Conservation (phyloP, 768 basidiomycete genomes). For the Trametes cinnabarina region DNA sequence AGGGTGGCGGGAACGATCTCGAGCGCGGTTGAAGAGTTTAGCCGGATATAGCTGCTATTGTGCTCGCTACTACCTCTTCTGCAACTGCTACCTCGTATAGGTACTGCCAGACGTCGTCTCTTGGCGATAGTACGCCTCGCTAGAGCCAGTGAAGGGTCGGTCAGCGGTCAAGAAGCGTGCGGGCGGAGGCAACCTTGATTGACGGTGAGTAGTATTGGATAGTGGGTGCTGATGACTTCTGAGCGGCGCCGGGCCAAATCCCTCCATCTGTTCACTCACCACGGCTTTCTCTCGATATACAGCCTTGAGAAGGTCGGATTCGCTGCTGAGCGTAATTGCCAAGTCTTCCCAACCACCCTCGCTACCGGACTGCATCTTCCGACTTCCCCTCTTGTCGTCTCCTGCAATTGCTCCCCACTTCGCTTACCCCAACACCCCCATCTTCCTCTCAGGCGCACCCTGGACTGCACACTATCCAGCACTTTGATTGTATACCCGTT, state of each 20-base stretch:
- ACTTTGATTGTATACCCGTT: not conserved
- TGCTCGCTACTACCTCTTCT: no score
- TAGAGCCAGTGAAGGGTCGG: not conserved
- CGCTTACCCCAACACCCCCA: not conserved
- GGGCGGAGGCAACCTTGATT: not conserved
- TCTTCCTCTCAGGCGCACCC: no score
- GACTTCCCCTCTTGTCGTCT: not conserved
- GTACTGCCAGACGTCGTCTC: not conserved
- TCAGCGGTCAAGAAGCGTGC: not conserved
- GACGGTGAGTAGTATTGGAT: not conserved
- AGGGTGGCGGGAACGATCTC: not conserved
- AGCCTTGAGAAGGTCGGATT: no score
- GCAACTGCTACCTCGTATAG: no score
- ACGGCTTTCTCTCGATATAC: no score
- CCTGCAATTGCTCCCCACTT: no score
- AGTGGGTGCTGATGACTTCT: not conserved
- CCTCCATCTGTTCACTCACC: not conserved
- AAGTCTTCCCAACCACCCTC: not conserved
- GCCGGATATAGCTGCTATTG: constrained; percentile 1
- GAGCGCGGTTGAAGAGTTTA: not conserved
- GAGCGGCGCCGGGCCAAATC: not conserved
- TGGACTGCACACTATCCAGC: not conserved
- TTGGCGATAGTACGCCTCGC: not conserved
- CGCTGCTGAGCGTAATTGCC: no score
- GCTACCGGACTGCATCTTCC: not conserved